Evolutionary conservation across 208 protist species (phyloP), one percentile per base, ranked within the genome.

Genomic region (Leishmania turanica): DNA sequence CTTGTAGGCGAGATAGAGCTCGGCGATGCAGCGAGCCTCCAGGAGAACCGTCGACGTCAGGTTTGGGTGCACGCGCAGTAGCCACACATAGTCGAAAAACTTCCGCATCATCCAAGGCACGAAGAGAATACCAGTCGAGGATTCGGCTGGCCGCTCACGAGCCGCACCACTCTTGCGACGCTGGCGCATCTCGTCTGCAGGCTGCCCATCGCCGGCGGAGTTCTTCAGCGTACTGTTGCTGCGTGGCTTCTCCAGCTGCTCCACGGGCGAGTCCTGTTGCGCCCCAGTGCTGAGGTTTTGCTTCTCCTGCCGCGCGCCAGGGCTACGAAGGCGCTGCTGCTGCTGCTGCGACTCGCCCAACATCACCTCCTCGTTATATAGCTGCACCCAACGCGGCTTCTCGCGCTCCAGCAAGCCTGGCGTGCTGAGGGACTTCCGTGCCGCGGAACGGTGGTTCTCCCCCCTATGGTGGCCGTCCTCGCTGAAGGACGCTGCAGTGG

Each of bases 81-180:
- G 79, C 92, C 92, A 96, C 17, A 96, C 66, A 74, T 95, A 95
- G 79, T 96, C 92, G 72, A 95, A 96, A 17, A 95, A 75, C 70
- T 85, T 86, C 1, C 92, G 91, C 91, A 97, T 90, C 17, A 95
- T 58, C 86, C 84, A 93, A 27, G 94, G 94, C 34, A 97, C 75
- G 19, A 94, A 87, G 34, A 97, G 81, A 65, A 95, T 82, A 27
- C 88, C 89, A 6, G 90, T 76, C 6, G 83, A 65, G 21, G 75
- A 72, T 31, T 69, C 77, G 5, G 45, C 17, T 0, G 21, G 42
- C 27, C 6, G 9, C 42, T 40, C 19, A 5, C 42, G 62, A 21
- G 11, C 54, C 3, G 74, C 47, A 40, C 13, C 24, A 51, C 66
- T 31, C 56, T 49, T 66, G 34, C 56, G 40, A 21, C 74, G 74